Base-by-base conservation (phyloP, 106 monocot species). In the Platanthera zijinensis region DNA sequence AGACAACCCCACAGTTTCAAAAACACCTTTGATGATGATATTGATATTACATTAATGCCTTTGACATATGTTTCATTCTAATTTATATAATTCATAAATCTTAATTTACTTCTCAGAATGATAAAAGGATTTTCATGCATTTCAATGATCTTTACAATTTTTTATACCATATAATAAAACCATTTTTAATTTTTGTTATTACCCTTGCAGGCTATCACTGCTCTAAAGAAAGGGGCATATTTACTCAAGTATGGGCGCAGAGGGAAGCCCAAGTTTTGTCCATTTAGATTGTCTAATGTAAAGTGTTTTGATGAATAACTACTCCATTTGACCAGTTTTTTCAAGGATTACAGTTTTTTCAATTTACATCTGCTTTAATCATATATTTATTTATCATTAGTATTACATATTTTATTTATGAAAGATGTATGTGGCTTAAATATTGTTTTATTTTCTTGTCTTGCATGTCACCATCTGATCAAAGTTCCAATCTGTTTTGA, bases 231-330 rank as follows among this genome's bases (percentile, higher is more conserved):
- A 85, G 94, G 94, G 74, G 94, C 91, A 78, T 91, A 91, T 80
- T 80, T 94, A 48, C 85, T 94, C 70, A 94, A 94, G 84, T 94
- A 94, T 80, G 94, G 94, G n/a, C 86, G 94, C 19, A 89, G 94
- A 84, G 94, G 94, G 51, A 94, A 94, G 74, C 94, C 94, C 19
- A 94, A 94, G 80, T 94, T 94, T 85, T 94, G 94, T 70, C 94
- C 94, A 68, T 94, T 94, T 62, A 89, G 94, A 50, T 76, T 94
- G 46, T 86, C 94, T 51, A 91, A 89, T 87, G 94, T 91, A 84
- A 84, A 83, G 47, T 66, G 8, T 71, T 45, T 32, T 68, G 12
- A 10, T 45, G 2, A 39, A 68, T 25, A 68, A 77, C n/a, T 8
- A 72, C 19, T 5, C 51, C 4, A 12, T 66, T 52, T 52, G n/a